Conservation (phyloP, 768 basidiomycete genomes). For the Pleurotus sapidus region DNA sequence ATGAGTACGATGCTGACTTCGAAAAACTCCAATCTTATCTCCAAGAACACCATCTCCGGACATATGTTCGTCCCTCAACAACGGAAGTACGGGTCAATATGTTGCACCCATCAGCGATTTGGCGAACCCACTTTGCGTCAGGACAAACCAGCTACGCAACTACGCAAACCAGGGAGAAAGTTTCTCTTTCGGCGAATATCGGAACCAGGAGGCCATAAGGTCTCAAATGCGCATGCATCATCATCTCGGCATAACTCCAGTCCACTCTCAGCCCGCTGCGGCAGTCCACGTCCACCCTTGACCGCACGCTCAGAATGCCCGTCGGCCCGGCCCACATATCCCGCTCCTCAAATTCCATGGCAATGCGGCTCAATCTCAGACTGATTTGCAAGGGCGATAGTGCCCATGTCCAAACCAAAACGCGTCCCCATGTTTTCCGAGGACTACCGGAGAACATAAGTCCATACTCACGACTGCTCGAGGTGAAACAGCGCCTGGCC, state of each 20-base stretch:
- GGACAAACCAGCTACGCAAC: neutral
- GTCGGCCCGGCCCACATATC: neutral
- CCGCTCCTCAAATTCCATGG: neutral
- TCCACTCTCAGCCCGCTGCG: neutral
- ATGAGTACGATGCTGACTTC: neutral
- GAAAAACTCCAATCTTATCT: neutral
- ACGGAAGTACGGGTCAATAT: neutral
- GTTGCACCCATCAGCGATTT: neutral
- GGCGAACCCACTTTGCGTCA: neutral
- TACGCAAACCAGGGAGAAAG: neutral
- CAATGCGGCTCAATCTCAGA: neutral
- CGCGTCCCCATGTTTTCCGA: neutral
- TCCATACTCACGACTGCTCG: neutral
- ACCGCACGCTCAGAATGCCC: neutral
- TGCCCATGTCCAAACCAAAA: neutral
- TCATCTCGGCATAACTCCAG: constrained; percentile 3
- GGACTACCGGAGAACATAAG: neutral
- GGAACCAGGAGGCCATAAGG: neutral
- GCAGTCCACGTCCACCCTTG: neutral
- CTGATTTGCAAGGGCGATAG: neutral
- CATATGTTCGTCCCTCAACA: neutral
- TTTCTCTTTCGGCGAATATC: neutral
- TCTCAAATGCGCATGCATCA: neutral
- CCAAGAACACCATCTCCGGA: neutral
- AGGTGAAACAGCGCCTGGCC: neutral